Evolutionary conservation across 2,329 filamentous ascomycete species (phyloP), one percentile per base, ranked within the genome.

Genomic region (Talaromyces verruculosus): DNA sequence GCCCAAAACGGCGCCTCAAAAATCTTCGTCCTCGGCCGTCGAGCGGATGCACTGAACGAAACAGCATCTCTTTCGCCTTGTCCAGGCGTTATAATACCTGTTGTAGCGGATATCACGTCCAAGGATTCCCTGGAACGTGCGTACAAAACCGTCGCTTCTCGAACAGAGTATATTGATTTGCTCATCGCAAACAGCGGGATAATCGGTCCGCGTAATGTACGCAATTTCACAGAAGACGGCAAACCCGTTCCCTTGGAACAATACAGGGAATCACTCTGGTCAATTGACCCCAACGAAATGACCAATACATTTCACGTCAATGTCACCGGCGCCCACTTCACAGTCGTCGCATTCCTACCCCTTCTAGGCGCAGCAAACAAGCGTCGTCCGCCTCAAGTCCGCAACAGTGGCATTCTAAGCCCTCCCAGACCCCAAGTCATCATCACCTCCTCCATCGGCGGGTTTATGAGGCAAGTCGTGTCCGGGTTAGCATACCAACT

Each of bases 11-110:
- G 84, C 3, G 84, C 84, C 5, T 76, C 77, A 37, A 84, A 81
- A 66, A 82, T 86, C 47, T 85, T 84, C 72, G 83, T 86, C 61
- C 72, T 85, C 3, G 83, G 83, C 19, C 79, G 84, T 2, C 81
- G 83, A 0, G 71, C 76, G 64, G 76, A 81, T 11, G 72, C 76
- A 0, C 77, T 86, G 30, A 73, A 70, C 28, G 62, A 63, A 22
- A 66, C 70, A 6, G 71, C 70, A 1, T 64, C 62, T 7, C 62
- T 64, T 11, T 19, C 59, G 19, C 51, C 59, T 60, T 17, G 75
- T 63, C 68, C 67, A 4, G 76, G 71, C 45, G 78, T 78, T 49
- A 73, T 84, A 63, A 73, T 75, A 35, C 76, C 81, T 0, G 74
- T 84, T 47, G 72, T 78, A 65, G 79, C 78, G 69, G 80, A 82